phyloP scores from a whole-genome alignment of 2,329 filamentous ascomycete genomes.

The Penicillium sp. region DNA sequence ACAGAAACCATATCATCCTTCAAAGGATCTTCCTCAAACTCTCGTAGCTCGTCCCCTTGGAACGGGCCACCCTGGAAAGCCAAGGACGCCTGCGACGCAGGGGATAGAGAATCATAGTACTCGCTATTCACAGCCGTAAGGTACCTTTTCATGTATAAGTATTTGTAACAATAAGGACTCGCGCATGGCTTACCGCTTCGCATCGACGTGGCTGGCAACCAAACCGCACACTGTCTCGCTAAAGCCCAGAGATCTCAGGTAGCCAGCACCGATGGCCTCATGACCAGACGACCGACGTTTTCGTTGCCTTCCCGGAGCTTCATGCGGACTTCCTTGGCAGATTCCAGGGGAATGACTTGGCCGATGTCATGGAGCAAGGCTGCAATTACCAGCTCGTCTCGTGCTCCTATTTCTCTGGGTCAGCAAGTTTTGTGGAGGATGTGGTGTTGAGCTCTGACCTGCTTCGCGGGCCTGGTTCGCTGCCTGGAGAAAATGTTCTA shows the following conservation, averaged over 20 bases:
- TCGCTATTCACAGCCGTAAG: slow-evolving; percentile 34
- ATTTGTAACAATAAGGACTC: accelerated
- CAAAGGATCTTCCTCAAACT: slow-evolving; percentile 34
- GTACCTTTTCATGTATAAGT: slow-evolving; percentile 25
- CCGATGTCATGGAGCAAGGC: slow-evolving; percentile 47
- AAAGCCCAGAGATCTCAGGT: slow-evolving; percentile 36
- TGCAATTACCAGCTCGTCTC: slow-evolving; percentile 33
- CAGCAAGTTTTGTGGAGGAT: not conserved
- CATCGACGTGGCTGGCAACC: slow-evolving; percentile 41
- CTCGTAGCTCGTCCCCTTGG: slow-evolving; percentile 27
- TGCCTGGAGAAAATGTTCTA: slow-evolving; percentile 36
- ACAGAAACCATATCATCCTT: slow-evolving; percentile 38
- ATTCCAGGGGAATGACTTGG: slow-evolving; percentile 40
- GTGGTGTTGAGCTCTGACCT: slow-evolving; percentile 8
- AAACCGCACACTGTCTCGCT: slow-evolving; percentile 37
- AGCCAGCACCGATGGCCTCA: slow-evolving; percentile 40
- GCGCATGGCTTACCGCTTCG: slow-evolving; percentile 30
- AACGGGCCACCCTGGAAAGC: slow-evolving; percentile 42
- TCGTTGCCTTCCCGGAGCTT: slow-evolving; percentile 25
- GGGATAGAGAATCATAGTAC: slow-evolving; percentile 38
- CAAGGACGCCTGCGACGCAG: slow-evolving; percentile 39
- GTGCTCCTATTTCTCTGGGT: slow-evolving; percentile 13
- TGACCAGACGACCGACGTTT: slow-evolving; percentile 41
- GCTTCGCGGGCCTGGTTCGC: slow-evolving; percentile 31
- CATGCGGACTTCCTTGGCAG: slow-evolving; percentile 30